Percentiles rank a stretch among this genome's conserved stretches.
Evolutionary conservation across 768 basidiomycete genomes (phyloP).

Genomic region (Boletus rufocinnamomeus): DNA sequence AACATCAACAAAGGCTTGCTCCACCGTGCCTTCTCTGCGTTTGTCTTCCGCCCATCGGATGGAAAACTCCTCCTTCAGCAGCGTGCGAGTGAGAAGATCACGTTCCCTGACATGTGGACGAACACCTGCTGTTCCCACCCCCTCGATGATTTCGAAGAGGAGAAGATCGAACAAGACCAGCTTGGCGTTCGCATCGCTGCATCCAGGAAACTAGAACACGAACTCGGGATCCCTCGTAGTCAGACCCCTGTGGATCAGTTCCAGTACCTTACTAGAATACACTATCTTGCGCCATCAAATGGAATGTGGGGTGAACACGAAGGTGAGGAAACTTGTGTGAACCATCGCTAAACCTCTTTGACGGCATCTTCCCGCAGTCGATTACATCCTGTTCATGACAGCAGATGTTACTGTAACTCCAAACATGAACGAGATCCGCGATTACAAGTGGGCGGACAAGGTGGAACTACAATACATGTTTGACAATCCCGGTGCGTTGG

Average conservation of each 20-base stretch:
- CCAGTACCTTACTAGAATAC: slow-evolving; percentile 94
- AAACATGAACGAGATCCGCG: slow-evolving; percentile 90
- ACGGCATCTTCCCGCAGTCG: slow-evolving; percentile 58
- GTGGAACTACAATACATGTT: slow-evolving; percentile 92
- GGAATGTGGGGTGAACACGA: slow-evolving; percentile 99
- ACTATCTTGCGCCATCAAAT: slow-evolving; percentile 92
- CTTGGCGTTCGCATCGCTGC: slow-evolving; percentile 89
- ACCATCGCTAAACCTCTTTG: neutral
- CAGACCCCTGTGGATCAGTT: slow-evolving; percentile 85
- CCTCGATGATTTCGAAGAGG: slow-evolving; percentile 84
- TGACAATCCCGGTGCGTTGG: slow-evolving; percentile 61
- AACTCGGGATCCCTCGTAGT: slow-evolving; percentile 83
- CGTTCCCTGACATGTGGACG: slow-evolving; percentile 99
- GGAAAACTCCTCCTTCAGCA: slow-evolving; percentile 93
- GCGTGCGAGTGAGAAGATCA: slow-evolving; percentile 97
- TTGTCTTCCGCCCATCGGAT: slow-evolving; percentile 92
- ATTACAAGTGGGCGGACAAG: slow-evolving; percentile 89
- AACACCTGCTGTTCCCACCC: slow-evolving; percentile 99
- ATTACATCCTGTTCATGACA: slow-evolving; percentile 96
- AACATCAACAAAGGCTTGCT: slow-evolving; percentile 93
- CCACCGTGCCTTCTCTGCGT: slow-evolving; percentile 97
- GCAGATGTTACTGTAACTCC: slow-evolving; percentile 80
- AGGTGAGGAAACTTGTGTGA: slow-evolving; percentile 50
- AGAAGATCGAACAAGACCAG: slow-evolving; percentile 76
- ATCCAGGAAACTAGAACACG: slow-evolving; percentile 92